A percentile compares a stretch with the other conserved stretches of the same genome.
These are phyloP conservation scores for Gossypium trilobum DNA, from an alignment of 441 rosid species.

Conservation along the genomic window DNA sequence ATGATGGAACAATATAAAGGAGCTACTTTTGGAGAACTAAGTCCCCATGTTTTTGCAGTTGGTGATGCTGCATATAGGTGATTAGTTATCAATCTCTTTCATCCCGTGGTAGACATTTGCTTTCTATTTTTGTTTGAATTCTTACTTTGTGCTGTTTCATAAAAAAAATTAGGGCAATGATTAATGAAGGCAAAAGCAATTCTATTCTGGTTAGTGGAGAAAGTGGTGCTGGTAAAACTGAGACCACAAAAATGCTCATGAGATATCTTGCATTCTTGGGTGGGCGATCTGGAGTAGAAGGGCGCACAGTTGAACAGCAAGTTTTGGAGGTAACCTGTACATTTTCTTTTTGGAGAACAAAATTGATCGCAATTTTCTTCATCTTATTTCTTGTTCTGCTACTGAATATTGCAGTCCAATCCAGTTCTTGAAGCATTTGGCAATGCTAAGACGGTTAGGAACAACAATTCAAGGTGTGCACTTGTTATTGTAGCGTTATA, in stretches of 20 bases:
- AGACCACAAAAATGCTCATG: constrained; percentile 99
- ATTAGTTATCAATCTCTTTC: constrained; percentile 8
- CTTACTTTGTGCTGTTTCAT: constrained; percentile 19
- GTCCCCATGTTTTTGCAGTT: constrained; percentile 97
- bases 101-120: neutral
- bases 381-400: neutral
- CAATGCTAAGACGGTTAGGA: constrained; percentile 95
- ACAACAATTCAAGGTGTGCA: constrained; percentile 90
- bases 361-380: neutral
- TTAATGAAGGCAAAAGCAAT: constrained; percentile 91
- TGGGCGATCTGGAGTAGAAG: constrained; percentile 96
- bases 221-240: constrained; percentile 99
- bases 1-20: constrained; percentile 99
- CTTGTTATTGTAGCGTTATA: constrained; percentile 6
- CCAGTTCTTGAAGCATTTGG: constrained; percentile 99
- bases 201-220: constrained; percentile 99
- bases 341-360: neutral
- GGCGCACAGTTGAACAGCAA: constrained; percentile 97
- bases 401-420: constrained; percentile 61
- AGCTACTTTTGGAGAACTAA: constrained; percentile 92
- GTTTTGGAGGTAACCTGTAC: constrained; percentile 72
- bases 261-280: constrained; percentile 94
- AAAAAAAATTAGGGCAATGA: constrained; percentile 66
- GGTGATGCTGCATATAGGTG: constrained; percentile 95
- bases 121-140: neutral